A percentile compares a stretch with the other conserved stretches of the same genome.
These are phyloP conservation scores for Cinnamomum micranthum DNA, from an alignment of 164 flowering plant species.

Conservation along the genomic window DNA sequence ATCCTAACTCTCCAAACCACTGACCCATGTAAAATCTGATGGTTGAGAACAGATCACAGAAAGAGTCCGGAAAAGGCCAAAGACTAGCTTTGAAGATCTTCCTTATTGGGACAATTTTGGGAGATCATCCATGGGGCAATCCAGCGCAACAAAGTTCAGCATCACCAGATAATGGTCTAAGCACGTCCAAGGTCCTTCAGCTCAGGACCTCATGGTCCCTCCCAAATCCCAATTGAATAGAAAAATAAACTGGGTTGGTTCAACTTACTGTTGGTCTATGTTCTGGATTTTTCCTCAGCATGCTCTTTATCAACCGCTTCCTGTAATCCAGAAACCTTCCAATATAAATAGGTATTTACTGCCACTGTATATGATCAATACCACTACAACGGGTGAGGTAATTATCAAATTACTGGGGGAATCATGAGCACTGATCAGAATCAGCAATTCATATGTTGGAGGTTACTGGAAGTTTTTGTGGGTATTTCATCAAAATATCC, in stretches of 20 bases:
- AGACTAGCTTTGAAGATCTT: background rate
- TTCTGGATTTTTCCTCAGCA: conserved; percentile 88
- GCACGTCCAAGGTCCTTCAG: too few species aligned
- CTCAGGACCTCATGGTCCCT: background rate
- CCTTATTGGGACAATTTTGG: background rate
- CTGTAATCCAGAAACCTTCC: conserved; percentile 28
- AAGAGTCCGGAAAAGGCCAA: background rate
- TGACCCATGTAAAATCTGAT: background rate
- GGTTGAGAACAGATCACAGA: background rate
- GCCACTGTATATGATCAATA: background rate
- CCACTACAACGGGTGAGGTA: background rate
- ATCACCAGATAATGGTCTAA: too few species aligned
- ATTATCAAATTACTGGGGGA: too few species aligned
- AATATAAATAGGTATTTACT: background rate
- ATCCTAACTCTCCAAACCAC: background rate
- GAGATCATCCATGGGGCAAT: background rate
- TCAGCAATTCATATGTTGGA: background rate
- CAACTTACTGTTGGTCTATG: conserved; percentile 79
- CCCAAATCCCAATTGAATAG: background rate
- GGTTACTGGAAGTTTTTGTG: background rate
- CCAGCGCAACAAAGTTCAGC: background rate
- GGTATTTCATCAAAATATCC: background rate
- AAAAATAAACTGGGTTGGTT: background rate
- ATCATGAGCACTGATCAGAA: background rate
- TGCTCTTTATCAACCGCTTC: conserved; percentile 77